A percentile compares a stretch with the other conserved stretches of the same genome.
Evolutionary conservation across 1,139 yeast species (phyloP).

Genomic region (Geotrichum macrosporum): DNA sequence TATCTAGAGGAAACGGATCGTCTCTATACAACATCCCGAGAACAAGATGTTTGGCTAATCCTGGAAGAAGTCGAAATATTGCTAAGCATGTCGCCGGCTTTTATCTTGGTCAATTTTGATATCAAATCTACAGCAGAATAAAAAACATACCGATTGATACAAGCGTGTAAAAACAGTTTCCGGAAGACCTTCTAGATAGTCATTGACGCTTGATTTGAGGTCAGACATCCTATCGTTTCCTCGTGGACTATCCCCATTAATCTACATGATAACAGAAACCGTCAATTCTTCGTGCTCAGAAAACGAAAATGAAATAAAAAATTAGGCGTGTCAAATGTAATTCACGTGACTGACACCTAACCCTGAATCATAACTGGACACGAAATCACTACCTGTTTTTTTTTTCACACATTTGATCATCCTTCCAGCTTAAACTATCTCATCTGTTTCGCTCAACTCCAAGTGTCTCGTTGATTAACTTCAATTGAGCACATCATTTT

Average conservation of each 20-base stretch:
- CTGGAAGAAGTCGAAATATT: conserved; percentile 79
- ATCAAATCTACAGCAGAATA: neutral
- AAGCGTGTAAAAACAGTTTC: conserved; percentile 74
- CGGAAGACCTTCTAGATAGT: conserved; percentile 84
- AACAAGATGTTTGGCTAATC: conserved; percentile 81
- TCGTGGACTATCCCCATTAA: no score
- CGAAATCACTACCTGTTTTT: conserved; percentile 13
- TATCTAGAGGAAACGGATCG: conserved; percentile 61
- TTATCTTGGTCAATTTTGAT: neutral
- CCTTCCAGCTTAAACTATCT: conserved; percentile 1
- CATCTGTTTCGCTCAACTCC: no score
- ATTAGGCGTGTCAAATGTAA: no score
- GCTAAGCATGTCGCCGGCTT: conserved; percentile 93
- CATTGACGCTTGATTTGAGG: conserved; percentile 69
- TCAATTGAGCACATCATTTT: no score
- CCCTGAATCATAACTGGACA: conserved; percentile 10
- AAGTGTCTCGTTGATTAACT: no score
- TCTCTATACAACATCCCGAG: conserved; percentile 85
- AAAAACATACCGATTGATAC: conserved; percentile 47
- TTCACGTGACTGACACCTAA: neutral
- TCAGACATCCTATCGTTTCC: conserved; percentile 7
- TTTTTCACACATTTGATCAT: conserved; percentile 7
- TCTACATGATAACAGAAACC: no score
- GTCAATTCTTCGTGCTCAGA: neutral
- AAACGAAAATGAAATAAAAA: neutral